Evolutionary conservation across 2,329 filamentous ascomycete genomes (phyloP), one percentile per base, ranked within the genome.

Genomic region (Xylaria sp.): DNA sequence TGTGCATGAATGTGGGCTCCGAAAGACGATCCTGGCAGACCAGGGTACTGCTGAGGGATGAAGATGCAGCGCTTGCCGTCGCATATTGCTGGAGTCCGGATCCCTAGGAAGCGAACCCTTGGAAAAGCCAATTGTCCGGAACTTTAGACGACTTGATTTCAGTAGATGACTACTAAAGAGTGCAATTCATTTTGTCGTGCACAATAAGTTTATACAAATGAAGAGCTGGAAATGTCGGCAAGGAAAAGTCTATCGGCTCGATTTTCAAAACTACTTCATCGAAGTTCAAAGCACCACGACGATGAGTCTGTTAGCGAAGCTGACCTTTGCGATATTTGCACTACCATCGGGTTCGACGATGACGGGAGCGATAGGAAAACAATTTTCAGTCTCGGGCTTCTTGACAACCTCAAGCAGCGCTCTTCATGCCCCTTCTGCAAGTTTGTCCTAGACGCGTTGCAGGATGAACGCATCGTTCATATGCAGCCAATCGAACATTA

Each of bases 391-490:
- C 70, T 73, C 10, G 72, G 72, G 12, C 50, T 63, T 58, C 52
- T 73, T 15, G 58, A 56, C 58, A 70, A 72, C 13, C 60, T 73
- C 18, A 63, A 64, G 37, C 37, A 34, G 23, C 65, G 72, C 41
- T 23, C 72, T 39, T 67, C 63, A 37, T 73, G 72, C 28, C 64
- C 64, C 12, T 72, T 73, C 51, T 73, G 72, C 55, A 56, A 58
- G 23, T 25, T 73, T 13, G 70, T 73, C 18, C 51, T 72, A 18
- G 44, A 65, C 20, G 59, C 69, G 34, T 68, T 73, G 62, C 58
- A 68, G 18, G 72, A 73, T 25, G 68, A 71, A 23, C 69, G 70
- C n/a, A 69, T 73, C 50, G 56, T 65, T n/a, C 72, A 72, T 51
- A 65, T 65, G 67, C 72, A 61, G 50, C 60, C 67, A 12, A 69